These are phyloP conservation scores for Acanthamoeba triangularis DNA, from an alignment of 208 protist species.

Conservation along the genomic window DNA sequence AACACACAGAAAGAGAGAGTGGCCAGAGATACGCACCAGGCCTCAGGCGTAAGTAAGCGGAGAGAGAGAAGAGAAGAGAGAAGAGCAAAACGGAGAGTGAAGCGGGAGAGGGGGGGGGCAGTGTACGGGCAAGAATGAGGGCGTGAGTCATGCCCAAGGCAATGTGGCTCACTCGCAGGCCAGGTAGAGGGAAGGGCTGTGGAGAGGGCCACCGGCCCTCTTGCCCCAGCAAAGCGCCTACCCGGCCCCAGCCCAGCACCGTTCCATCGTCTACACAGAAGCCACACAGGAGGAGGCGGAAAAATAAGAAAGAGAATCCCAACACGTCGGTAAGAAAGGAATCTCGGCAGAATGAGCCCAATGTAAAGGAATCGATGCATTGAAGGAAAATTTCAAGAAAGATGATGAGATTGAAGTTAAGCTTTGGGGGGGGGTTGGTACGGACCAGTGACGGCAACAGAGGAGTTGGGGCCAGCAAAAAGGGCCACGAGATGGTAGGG, in stretches of 20 bases:
- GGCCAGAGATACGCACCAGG: too few species aligned
- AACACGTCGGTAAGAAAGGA: too few species aligned
- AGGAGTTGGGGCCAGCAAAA: background rate
- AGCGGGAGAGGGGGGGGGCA: background rate
- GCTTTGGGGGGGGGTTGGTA: background rate
- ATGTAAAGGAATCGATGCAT: too few species aligned
- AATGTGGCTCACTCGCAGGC: background rate
- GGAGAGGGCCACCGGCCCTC: background rate
- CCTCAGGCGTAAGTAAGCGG: background rate
- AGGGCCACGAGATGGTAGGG: background rate
- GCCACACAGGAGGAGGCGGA: too few species aligned
- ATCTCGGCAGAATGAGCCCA: background rate
- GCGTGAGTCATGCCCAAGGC: background rate
- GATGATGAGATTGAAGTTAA: background rate
- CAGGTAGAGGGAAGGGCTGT: background rate
- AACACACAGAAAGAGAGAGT: too few species aligned
- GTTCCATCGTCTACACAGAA: background rate
- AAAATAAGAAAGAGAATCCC: too few species aligned
- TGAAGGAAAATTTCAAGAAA: background rate
- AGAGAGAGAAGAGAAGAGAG: background rate
- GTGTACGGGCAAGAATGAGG: background rate
- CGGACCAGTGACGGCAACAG: background rate
- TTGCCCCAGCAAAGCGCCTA: background rate
- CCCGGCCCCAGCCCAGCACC: background rate
- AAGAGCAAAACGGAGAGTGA: background rate